These are phyloP conservation scores for Candida ovalis DNA, from an alignment of 805 yeast species.

Conservation along the genomic window DNA sequence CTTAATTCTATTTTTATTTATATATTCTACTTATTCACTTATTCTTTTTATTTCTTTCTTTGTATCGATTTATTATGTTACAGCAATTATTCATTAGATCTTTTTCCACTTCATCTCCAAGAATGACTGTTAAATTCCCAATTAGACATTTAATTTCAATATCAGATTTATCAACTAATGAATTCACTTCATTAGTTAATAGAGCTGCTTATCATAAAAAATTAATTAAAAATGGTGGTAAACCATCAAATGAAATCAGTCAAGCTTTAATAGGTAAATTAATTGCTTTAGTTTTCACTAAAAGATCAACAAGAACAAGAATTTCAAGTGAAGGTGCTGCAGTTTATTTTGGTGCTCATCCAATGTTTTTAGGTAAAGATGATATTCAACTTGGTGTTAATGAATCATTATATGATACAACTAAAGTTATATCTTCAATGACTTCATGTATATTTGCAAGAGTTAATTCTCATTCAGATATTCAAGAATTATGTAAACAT, in stretches of 20 bases:
- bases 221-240: slow-evolving; percentile 53
- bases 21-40: not conserved
- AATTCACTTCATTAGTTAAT: slow-evolving; percentile 64
- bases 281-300: slow-evolving; percentile 78
- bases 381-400: slow-evolving; percentile 97
- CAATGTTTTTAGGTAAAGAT: slow-evolving; percentile 94
- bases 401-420: slow-evolving; percentile 84
- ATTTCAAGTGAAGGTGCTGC: slow-evolving; percentile 94
- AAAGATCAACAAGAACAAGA: slow-evolving; percentile 94
- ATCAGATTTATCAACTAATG: slow-evolving; percentile 69
- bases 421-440: slow-evolving; percentile 91
- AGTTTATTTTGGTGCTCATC: slow-evolving; percentile 88
- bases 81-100: slow-evolving; percentile 26
- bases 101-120: slow-evolving; percentile 19
- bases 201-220: slow-evolving; percentile 70
- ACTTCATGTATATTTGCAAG: slow-evolving; percentile 97
- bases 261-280: slow-evolving; percentile 72
- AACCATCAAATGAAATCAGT: slow-evolving; percentile 33
- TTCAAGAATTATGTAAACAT: slow-evolving; percentile 69
- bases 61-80: slow-evolving; percentile 7
- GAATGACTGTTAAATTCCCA: slow-evolving; percentile 14
- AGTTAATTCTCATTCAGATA: slow-evolving; percentile 81
- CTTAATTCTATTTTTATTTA: not conserved
- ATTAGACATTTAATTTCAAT: slow-evolving; percentile 79
- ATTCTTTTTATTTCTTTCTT: not conserved